Evolutionary conservation across 768 basidiomycete genomes (phyloP).

Genomic region (Xerocomellus amylosporus): DNA sequence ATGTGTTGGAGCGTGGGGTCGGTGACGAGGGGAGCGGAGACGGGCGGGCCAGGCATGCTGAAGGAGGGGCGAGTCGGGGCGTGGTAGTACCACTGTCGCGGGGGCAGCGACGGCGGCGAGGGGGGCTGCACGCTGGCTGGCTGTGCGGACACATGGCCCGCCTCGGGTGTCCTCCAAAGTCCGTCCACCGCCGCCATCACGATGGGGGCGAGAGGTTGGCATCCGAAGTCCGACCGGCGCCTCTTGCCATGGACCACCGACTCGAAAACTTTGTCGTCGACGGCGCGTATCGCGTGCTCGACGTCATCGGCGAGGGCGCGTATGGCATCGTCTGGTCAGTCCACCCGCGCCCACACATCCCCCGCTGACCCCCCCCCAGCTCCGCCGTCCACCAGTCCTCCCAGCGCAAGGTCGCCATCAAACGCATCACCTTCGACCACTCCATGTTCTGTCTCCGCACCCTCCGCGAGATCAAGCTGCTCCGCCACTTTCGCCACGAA

Average conservation of each 20-base stretch:
- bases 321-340: constrained; percentile 82
- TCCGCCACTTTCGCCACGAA: constrained; percentile 81
- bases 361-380: constrained; percentile 25
- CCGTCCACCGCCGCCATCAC: too few relatives aligned
- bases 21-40: too few relatives aligned
- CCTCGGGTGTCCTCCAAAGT: too few relatives aligned
- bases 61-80: too few relatives aligned
- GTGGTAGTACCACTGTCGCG: too few relatives aligned
- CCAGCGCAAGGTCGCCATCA: constrained; percentile 88
- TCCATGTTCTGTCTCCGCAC: constrained; percentile 88
- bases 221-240: constrained; percentile 25
- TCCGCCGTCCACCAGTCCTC: constrained; percentile 78
- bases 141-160: too few relatives aligned
- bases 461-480: constrained; percentile 87
- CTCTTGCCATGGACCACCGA: constrained; percentile 26
- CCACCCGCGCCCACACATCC: neutral
- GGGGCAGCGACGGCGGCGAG: too few relatives aligned
- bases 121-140: too few relatives aligned
- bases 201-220: neutral
- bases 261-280: constrained; percentile 50
- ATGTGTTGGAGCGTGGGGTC: neutral
- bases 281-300: constrained; percentile 65
- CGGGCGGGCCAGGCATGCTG: too few relatives aligned
- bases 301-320: constrained; percentile 92
- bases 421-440: constrained; percentile 93